Evolutionary conservation across 768 basidiomycete genomes (phyloP), one percentile per base, ranked within the genome.

Genomic region (Goffeauzyma gilvescens): DNA sequence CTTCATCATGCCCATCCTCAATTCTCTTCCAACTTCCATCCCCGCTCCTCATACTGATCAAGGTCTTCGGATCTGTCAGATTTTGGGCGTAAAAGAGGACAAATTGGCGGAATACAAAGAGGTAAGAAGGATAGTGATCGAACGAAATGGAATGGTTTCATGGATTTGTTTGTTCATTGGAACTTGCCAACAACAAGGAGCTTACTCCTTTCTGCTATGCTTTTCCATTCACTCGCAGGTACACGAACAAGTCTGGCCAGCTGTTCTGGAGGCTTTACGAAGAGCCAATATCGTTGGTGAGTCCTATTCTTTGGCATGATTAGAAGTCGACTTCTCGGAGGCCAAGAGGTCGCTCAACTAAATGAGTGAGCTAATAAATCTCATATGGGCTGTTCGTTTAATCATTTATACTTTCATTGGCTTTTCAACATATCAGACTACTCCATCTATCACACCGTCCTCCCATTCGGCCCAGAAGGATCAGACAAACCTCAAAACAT

Each of bases 391-490:
- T 41, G 39, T 24, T 7, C n/a, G n/a, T n/a, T n/a, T n/a, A n/a
- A n/a, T n/a, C n/a, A n/a, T n/a, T n/a, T n/a, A n/a, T n/a, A n/a
- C n/a, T n/a, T n/a, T n/a, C n/a, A n/a, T n/a, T n/a, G n/a, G n/a
- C n/a, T n/a, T n/a, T n/a, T n/a, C n/a, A n/a, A n/a, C n/a, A n/a
- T 21, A 20, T 21, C 31, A 65, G 79, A 84, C 63, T 84, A 83
- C 57, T 78, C 78, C 14, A 83, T 83, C 59, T 69, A 78, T 52
- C 71, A 79, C 54, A 72, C 75, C 51, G 71, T 73, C 14, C 53
- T 59, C 13, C 62, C 57, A 6, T 45, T 54, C 7, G 4, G 65
- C 75, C 20, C 68, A 68, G 23, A 28, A 30, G 15, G 26, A 12
- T 1, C 27, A 22, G 21, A 13, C 31, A 4, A 12, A 26, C 10